phyloP scores from a whole-genome alignment of 2,329 filamentous ascomycete genomes.

The Penicillium sclerotiorum region DNA sequence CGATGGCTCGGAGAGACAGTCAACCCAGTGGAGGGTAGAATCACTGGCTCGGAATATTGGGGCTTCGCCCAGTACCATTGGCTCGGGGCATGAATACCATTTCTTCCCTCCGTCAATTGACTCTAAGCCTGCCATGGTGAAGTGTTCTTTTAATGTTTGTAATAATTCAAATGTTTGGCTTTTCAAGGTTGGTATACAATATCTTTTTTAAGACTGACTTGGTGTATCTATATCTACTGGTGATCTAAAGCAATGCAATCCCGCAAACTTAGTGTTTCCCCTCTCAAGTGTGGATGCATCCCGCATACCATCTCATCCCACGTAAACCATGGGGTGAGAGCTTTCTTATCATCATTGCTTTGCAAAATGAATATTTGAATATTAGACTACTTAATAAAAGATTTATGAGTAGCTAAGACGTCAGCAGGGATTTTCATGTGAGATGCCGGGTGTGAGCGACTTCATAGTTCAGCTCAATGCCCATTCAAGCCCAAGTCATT shows the following conservation, averaged over 20 bases:
- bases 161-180: background rate
- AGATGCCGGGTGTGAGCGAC: too few relatives aligned
- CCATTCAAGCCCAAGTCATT: too few relatives aligned
- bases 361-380: too few relatives aligned
- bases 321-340: background rate
- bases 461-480: too few relatives aligned
- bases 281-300: background rate
- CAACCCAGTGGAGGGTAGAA: constrained; percentile 35
- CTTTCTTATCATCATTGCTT: too few relatives aligned
- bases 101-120: constrained; percentile 9
- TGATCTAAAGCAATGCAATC: background rate
- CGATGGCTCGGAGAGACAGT: constrained; percentile 32
- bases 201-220: background rate
- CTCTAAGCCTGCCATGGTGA: constrained; percentile 1
- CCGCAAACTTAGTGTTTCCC: background rate
- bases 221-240: background rate
- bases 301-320: background rate
- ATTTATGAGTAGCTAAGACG: too few relatives aligned
- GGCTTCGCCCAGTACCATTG: constrained; percentile 32
- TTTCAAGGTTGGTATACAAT: background rate
- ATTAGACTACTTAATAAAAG: too few relatives aligned
- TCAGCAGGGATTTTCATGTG: too few relatives aligned
- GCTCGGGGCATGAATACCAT: constrained; percentile 9
- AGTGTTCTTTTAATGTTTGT: background rate
- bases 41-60: constrained; percentile 35